A percentile compares a stretch with the other conserved stretches of the same genome.
Conservation (phyloP, 257 asterid genomes). For the Nicotiana noctiflora region DNA sequence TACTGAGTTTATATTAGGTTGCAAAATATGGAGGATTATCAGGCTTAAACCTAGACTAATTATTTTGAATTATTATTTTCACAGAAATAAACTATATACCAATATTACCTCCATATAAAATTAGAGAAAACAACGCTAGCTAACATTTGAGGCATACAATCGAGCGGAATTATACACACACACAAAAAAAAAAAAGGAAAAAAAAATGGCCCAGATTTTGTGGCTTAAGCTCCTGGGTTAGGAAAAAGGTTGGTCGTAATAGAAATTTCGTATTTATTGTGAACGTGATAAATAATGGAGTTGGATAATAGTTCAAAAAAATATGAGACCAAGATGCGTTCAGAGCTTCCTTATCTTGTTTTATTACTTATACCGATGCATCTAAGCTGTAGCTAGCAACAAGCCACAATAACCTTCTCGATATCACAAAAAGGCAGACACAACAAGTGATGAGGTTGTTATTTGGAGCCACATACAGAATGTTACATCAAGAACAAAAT, state of each 20-base stretch:
- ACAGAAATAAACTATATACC: too few relatives aligned
- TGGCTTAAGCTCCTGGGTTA: not conserved
- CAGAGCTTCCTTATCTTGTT: conserved; percentile 5
- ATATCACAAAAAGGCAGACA: not conserved
- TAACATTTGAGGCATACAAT: not conserved
- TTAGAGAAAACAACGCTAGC: not conserved
- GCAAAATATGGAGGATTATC: not conserved
- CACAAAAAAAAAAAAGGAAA: too few relatives aligned
- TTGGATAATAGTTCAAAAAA: not conserved
- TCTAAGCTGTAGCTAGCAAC: not conserved
- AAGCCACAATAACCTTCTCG: not conserved
- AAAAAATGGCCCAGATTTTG: not conserved
- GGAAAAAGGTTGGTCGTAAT: not conserved
- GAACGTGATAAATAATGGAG: not conserved
- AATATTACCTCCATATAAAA: not conserved
- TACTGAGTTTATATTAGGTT: not conserved
- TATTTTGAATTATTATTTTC: too few relatives aligned
- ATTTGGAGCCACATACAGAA: conserved; percentile 1
- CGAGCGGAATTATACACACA: not conserved
- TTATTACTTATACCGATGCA: not conserved
- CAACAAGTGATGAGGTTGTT: too few relatives aligned
- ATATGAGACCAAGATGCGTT: conserved; percentile 6
- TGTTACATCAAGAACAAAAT: not conserved
- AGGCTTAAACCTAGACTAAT: not conserved
- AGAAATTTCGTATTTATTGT: not conserved